phyloP scores from a whole-genome alignment of 2,329 filamentous ascomycete genomes.

The Rasamsonia emersonii region DNA sequence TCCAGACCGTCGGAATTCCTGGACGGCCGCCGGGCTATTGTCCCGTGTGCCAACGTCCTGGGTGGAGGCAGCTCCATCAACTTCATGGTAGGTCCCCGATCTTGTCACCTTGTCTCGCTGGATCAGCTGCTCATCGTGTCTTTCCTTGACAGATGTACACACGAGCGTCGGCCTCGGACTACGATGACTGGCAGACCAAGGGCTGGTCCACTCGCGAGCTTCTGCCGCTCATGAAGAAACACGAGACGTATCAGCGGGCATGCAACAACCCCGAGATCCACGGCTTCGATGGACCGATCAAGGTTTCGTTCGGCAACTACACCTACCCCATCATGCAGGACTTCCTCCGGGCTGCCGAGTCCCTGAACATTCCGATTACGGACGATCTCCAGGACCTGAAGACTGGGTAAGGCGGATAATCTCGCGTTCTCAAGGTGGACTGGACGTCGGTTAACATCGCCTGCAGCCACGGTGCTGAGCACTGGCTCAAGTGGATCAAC shows the following conservation, averaged over 20 bases:
- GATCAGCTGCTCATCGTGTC: too few species aligned
- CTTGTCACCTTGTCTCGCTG: background rate
- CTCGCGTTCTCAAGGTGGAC: too few species aligned
- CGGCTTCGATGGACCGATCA: constrained; percentile 71
- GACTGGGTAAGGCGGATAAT: constrained; percentile 22
- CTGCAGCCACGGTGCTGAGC: constrained; percentile 57
- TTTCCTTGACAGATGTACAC: constrained; percentile 58
- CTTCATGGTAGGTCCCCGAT: constrained; percentile 51
- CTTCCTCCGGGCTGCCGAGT: constrained; percentile 64
- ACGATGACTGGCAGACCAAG: constrained; percentile 70
- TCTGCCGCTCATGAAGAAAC: constrained; percentile 68
- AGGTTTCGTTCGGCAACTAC: constrained; percentile 73
- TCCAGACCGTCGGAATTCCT: constrained; percentile 66
- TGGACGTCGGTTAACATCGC: too few species aligned
- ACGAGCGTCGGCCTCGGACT: constrained; percentile 61
- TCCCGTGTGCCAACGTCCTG: constrained; percentile 65
- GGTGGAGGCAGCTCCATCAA: constrained; percentile 69
- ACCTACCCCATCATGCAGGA: constrained; percentile 77
- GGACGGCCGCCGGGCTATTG: constrained; percentile 60
- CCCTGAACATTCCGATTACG: constrained; percentile 64
- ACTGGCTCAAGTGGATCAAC: constrained; percentile 84
- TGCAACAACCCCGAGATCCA: constrained; percentile 57
- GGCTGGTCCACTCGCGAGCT: constrained; percentile 73
- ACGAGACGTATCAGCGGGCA: constrained; percentile 66
- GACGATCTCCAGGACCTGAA: constrained; percentile 67